phyloP scores from a whole-genome alignment of 2,329 filamentous ascomycete genomes.

The Xylariaceae sp. region DNA sequence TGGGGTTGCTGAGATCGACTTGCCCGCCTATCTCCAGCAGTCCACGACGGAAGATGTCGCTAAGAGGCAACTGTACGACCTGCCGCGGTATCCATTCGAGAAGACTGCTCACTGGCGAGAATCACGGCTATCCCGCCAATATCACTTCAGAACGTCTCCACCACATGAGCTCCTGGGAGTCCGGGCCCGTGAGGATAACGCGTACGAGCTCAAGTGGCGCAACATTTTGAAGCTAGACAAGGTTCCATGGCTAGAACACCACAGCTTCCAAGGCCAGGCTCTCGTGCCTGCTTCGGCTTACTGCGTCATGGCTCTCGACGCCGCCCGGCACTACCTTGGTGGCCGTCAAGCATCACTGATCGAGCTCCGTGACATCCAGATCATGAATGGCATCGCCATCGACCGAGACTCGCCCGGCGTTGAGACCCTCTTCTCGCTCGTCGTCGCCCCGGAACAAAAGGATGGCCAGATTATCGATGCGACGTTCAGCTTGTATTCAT shows the following conservation, averaged over 20 bases:
- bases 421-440: conserved; percentile 35
- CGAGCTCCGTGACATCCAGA: conserved; percentile 26
- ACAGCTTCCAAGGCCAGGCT: conserved; percentile 39
- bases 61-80: conserved; percentile 16
- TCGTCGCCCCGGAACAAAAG: background rate
- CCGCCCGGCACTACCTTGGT: conserved; percentile 28
- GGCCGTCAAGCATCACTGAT: conserved; percentile 22
- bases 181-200: conserved; percentile 33
- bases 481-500: conserved; percentile 32
- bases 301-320: conserved; percentile 42
- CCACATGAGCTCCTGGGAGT: conserved; percentile 36
- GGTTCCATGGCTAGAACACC: conserved; percentile 37
- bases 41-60: conserved; percentile 8
- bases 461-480: conserved; percentile 25
- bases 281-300: conserved; percentile 44
- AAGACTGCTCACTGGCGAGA: conserved; percentile 41
- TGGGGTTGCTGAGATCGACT: conserved; percentile 11
- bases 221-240: conserved; percentile 35
- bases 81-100: conserved; percentile 45
- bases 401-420: conserved; percentile 29
- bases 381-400: conserved; percentile 25
- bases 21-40: conserved; percentile 23
- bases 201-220: conserved; percentile 34
- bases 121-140: conserved; percentile 38
- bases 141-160: conserved; percentile 26